phyloP scores from a whole-genome alignment of 139 green algal species.

The Ulvella scutata region DNA sequence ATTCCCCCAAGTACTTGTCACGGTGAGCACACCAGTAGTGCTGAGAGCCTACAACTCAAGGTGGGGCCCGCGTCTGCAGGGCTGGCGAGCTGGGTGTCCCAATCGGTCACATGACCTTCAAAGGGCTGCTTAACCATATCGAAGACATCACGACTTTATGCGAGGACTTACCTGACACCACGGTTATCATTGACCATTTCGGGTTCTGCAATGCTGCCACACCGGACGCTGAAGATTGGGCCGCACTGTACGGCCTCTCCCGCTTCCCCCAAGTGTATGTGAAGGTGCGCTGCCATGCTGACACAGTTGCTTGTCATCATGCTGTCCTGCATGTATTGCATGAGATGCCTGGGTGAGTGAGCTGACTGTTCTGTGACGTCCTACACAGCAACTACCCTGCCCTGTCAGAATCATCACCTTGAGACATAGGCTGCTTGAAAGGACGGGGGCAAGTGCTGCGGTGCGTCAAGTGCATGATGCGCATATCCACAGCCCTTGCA shows the following conservation, averaged over 20 bases:
- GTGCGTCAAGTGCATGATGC: no score
- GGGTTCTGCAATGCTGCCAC: slow-evolving; percentile 33
- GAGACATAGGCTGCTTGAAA: no score
- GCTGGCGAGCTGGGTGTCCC: not conserved
- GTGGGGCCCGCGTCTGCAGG: slow-evolving; percentile 27
- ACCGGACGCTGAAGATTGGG: slow-evolving; percentile 17
- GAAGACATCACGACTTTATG: slow-evolving; percentile 37
- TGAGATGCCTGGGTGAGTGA: no score
- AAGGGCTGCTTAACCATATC: slow-evolving; percentile 29
- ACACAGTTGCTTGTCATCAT: not conserved
- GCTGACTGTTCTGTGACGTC: no score
- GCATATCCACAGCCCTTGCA: no score
- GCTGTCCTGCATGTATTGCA: not conserved
- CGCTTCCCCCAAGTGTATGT: slow-evolving; percentile 38
- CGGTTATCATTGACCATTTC: slow-evolving; percentile 54
- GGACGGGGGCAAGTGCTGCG: no score
- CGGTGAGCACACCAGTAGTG: no score
- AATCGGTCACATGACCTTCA: slow-evolving; percentile 56
- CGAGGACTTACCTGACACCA: slow-evolving; percentile 25
- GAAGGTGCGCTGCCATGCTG: slow-evolving; percentile 14
- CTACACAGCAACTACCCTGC: no score
- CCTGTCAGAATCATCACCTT: no score
- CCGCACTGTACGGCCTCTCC: slow-evolving; percentile 18
- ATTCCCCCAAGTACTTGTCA: no score
- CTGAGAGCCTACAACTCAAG: no score